phyloP scores from a whole-genome alignment of 805 yeast species.

The Pichia manshurica region DNA sequence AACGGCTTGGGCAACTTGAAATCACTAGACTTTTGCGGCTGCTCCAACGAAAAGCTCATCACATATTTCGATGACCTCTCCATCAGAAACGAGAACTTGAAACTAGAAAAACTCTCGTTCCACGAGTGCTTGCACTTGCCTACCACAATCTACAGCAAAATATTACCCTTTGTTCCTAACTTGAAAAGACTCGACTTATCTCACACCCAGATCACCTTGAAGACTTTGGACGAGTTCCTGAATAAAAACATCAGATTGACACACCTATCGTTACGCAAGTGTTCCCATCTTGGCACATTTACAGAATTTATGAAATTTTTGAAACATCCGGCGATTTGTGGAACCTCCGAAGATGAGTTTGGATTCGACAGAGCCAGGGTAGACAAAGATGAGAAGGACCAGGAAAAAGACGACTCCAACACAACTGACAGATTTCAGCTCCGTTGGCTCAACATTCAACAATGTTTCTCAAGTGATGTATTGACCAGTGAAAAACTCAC shows the following conservation, averaged over 20 bases:
- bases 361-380: neutral
- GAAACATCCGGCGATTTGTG: conserved; percentile 57
- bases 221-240: conserved; percentile 45
- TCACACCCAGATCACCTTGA: conserved; percentile 71
- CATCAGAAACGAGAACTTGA: conserved; percentile 23
- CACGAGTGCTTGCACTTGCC: conserved; percentile 85
- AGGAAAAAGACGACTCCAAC: neutral
- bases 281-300: conserved; percentile 60
- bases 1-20: conserved; percentile 50
- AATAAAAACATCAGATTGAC: conserved; percentile 58
- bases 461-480: conserved; percentile 43
- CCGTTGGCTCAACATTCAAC: conserved; percentile 48
- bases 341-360: conserved; percentile 19
- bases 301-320: conserved; percentile 63
- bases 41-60: conserved; percentile 60
- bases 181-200: conserved; percentile 70
- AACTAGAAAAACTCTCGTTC: conserved; percentile 52
- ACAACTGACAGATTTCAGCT: conserved; percentile 25
- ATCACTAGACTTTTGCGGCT: conserved; percentile 85
- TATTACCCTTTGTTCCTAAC: conserved; percentile 51
- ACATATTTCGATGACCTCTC: conserved; percentile 45
- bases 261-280: conserved; percentile 63
- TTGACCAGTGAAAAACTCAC: conserved; percentile 9
- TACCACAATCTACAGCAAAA: conserved; percentile 44
- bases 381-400: conserved; percentile 15